phyloP scores from a whole-genome alignment of 768 basidiomycete species.

The Nidularia sp. region DNA sequence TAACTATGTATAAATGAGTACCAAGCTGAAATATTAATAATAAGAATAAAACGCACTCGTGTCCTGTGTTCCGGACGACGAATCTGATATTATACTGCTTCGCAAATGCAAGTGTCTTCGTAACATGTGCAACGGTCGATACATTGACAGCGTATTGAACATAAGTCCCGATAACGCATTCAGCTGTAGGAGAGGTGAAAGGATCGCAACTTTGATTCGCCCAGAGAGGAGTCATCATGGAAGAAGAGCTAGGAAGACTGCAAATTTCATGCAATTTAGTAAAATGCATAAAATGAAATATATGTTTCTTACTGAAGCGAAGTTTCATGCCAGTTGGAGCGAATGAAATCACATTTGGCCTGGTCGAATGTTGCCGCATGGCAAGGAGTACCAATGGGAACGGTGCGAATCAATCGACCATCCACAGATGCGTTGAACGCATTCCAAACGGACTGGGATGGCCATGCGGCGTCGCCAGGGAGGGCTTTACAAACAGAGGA shows the following conservation, averaged over 20 bases:
- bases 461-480: background rate
- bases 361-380: background rate
- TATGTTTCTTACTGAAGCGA: background rate
- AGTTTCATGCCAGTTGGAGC: background rate
- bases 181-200: constrained; percentile 5
- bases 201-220: constrained; percentile 15
- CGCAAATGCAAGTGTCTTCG: background rate
- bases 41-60: background rate
- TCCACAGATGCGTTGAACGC: background rate
- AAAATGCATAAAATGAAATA: background rate
- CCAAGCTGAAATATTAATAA: background rate
- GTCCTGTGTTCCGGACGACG: background rate
- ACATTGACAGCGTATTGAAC: constrained; percentile 9
- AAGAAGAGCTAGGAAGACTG: constrained; percentile 7
- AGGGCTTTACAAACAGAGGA: background rate
- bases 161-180: constrained; percentile 10
- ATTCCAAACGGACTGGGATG: background rate
- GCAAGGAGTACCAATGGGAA: background rate
- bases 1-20: background rate
- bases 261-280: background rate
- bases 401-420: background rate
- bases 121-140: background rate
- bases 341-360: background rate
- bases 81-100: background rate
- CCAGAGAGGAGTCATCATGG: constrained; percentile 13